Percentiles rank a stretch among this genome's conserved stretches.
Conservation (phyloP, 1,284 basidiomycete species). For the Puccinia novopanici region DNA sequence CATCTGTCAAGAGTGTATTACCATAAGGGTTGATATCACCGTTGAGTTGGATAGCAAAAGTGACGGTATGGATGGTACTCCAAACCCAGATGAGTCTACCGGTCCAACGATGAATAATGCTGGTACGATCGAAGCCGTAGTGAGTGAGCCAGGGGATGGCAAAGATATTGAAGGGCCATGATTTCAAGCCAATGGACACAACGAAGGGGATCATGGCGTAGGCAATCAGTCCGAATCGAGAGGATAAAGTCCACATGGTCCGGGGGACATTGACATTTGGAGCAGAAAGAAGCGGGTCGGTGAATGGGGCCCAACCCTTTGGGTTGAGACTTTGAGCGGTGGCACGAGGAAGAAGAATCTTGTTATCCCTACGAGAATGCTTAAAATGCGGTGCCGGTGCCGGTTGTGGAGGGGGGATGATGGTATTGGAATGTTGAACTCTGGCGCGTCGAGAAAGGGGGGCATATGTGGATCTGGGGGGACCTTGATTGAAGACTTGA, state of each 20-base stretch:
- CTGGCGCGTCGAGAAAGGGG: conserved; percentile 2
- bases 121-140: conserved; percentile 75
- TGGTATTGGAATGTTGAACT: not conserved
- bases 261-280: conserved; percentile 70
- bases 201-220: conserved; percentile 77
- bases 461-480: conserved; percentile 38
- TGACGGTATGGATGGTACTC: conserved; percentile 69
- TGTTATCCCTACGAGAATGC: not conserved
- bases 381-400: conserved; percentile 50
- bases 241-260: conserved; percentile 75
- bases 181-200: conserved; percentile 75
- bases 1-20: conserved; percentile 66
- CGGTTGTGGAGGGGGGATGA: not conserved
- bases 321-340: conserved; percentile 54
- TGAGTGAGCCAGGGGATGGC: conserved; percentile 71
- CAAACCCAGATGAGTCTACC: conserved; percentile 75
- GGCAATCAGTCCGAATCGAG: conserved; percentile 73
- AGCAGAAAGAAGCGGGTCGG: conserved; percentile 55
- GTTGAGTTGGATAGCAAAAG: conserved; percentile 74
- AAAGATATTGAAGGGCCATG: conserved; percentile 77
- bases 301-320: conserved; percentile 56
- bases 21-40: conserved; percentile 62
- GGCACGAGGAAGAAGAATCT: conserved; percentile 39
- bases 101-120: conserved; percentile 71
- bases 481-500: conserved; percentile 48